phyloP scores from a whole-genome alignment of 1,284 basidiomycete species.

The Heliocybe sulcata region DNA sequence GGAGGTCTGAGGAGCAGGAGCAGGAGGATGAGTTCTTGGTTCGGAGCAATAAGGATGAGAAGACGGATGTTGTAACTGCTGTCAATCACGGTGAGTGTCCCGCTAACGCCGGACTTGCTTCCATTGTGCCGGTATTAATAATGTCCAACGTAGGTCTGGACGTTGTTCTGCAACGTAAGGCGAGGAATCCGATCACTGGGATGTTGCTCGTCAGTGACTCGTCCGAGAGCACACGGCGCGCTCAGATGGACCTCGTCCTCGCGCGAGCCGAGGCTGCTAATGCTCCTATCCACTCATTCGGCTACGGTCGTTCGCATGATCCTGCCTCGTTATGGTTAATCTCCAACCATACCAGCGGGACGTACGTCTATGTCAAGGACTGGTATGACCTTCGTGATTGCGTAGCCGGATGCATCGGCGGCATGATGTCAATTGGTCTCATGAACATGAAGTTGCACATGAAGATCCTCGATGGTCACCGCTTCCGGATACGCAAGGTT shows the following conservation, averaged over 20 bases:
- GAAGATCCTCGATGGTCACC: constrained; percentile 75
- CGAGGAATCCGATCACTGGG: constrained; percentile 83
- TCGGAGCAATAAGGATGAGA: constrained; percentile 77
- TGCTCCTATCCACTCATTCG: constrained; percentile 93
- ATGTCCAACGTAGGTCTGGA: constrained; percentile 67
- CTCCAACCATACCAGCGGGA: constrained; percentile 93
- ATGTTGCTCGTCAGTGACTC: constrained; percentile 93
- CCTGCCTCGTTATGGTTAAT: constrained; percentile 98
- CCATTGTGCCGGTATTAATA: neutral
- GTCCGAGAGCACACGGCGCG: constrained; percentile 83
- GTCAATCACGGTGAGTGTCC: constrained; percentile 74
- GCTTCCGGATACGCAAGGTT: constrained; percentile 88
- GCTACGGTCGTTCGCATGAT: constrained; percentile 94
- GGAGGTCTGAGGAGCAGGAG: constrained; percentile 26
- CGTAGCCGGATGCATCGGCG: constrained; percentile 87
- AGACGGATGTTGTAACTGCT: constrained; percentile 93
- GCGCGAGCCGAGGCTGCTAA: constrained; percentile 94
- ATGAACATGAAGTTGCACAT: constrained; percentile 90
- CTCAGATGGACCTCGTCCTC: constrained; percentile 97
- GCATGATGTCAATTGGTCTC: constrained; percentile 89
- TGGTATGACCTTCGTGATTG: constrained; percentile 91
- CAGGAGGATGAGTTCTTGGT: constrained; percentile 70
- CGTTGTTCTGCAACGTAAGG: constrained; percentile 88
- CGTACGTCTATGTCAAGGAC: constrained; percentile 96
- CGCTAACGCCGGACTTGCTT: neutral